Conservation (phyloP, 106 monocot species). For the Triglochin maritima region DNA sequence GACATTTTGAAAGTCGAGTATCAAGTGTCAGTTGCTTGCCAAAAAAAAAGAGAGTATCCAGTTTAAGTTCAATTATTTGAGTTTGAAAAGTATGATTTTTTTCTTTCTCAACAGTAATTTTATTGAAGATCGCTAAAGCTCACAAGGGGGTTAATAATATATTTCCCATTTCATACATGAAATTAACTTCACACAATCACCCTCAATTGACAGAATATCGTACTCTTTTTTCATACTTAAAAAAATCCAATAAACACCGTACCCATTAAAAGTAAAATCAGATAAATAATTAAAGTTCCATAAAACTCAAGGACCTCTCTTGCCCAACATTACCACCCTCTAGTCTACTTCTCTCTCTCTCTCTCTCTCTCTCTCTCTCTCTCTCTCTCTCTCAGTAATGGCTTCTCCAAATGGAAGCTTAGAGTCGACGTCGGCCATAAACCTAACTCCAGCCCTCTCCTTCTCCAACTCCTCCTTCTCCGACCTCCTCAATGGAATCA, state of each 20-base stretch:
- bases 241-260: not conserved
- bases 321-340: not conserved
- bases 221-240: not conserved
- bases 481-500: constrained; percentile 29
- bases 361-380: not conserved
- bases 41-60: no score
- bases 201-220: not conserved
- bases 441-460: constrained; percentile 10
- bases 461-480: constrained; percentile 49
- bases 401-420: constrained; percentile 36
- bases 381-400: constrained; percentile 13
- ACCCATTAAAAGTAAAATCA: not conserved
- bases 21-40: no score
- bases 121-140: no score
- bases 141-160: no score
- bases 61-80: no score
- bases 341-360: not conserved
- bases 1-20: no score
- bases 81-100: no score
- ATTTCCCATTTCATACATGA: not conserved
- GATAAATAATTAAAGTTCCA: not conserved
- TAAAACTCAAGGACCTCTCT: not conserved
- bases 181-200: not conserved
- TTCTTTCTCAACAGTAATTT: no score
- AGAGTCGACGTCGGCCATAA: constrained; percentile 18